A percentile compares a stretch with the other conserved stretches of the same genome.
Evolutionary conservation across 2,329 filamentous ascomycete species (phyloP).

Genomic region (Trichoderma sp.): DNA sequence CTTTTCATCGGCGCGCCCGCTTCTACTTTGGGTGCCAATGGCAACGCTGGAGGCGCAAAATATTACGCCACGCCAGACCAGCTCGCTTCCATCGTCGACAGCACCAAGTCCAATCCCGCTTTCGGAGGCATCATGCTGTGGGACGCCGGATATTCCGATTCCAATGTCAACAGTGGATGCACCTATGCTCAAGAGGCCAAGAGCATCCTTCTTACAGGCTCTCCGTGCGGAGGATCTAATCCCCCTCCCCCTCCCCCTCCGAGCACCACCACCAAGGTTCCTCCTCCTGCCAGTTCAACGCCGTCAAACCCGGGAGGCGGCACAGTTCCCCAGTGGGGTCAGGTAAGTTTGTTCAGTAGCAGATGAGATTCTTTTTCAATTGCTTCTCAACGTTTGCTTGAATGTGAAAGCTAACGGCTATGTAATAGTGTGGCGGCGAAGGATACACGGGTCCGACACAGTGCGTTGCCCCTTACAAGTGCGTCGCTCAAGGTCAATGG

Average conservation of each 20-base stretch:
- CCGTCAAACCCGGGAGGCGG: neutral
- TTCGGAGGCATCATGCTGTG: constrained; percentile 13
- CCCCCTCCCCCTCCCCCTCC: constrained; percentile 26
- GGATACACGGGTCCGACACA: constrained; percentile 25
- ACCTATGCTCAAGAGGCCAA: constrained; percentile 6
- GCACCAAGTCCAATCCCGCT: neutral
- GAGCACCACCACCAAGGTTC: neutral
- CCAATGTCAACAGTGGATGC: neutral
- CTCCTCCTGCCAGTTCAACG: neutral
- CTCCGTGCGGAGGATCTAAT: neutral
- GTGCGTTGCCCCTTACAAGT: constrained; percentile 26
- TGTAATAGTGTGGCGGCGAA: constrained; percentile 26
- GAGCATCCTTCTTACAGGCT: constrained; percentile 13
- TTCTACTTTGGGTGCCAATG: constrained; percentile 21
- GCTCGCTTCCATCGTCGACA: constrained; percentile 20
- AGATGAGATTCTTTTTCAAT: neutral
- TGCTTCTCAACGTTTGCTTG: neutral
- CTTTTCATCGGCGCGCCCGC: constrained; percentile 37
- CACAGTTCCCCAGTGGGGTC: constrained; percentile 9
- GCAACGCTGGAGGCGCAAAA: constrained; percentile 25
- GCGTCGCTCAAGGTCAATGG: constrained; percentile 21
- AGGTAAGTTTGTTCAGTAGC: neutral
- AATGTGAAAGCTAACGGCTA: neutral
- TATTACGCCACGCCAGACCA: constrained; percentile 27
- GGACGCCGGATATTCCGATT: neutral